Evolutionary conservation across 371 early-diverging fungal genomes (phyloP), one percentile per base, ranked within the genome.

Genomic region (Apophysomyces elegans): DNA sequence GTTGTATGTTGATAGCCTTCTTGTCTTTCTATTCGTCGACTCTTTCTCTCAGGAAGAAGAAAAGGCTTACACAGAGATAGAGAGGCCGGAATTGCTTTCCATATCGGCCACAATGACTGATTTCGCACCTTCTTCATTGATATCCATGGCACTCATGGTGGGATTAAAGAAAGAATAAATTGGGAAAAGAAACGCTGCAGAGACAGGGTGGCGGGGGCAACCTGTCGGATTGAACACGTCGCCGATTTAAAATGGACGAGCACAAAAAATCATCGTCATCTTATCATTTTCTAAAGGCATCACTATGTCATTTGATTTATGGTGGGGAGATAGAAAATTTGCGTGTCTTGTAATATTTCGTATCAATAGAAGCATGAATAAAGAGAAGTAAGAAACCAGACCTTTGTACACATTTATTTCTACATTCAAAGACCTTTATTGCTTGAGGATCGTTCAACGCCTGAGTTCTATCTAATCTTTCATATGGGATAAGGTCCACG

Each of bases 101-200:
- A 65, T 61, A 39, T 66, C 39, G 5, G 78, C 72, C 1, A 80
- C 74, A 56, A 80, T 67, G 37, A 61, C 18, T 37, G 68, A 16
- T 46, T 67, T 65, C 26, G 32, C 60, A 9, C 66, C 56, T 37
- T 80, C 80, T 56, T 77, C 80, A 43, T 63, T 71, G 59, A 72
- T 80, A n/a, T 80, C 81, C 81, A 80, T 80, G 36, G 73, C 78
- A 54, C 72, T 79, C 75, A 75, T 80, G 54, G 9, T 32, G 21
- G 54, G 41, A 41, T 8, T 11, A 13, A 41, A n/a, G 14, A 9
- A 4, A 37, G 21, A 59, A 59, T 18, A 36, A 11, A 59, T 0
- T 8, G 59, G 12, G 37, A 26, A 26, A 26, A 26, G 32, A 26
- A 26, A 26, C 32, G 32, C 32, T 26, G 32, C 32, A 26, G 32